Evolutionary conservation across 805 yeast species (phyloP), one percentile per base, ranked within the genome.

Genomic region (Saccharomyces jurei): DNA sequence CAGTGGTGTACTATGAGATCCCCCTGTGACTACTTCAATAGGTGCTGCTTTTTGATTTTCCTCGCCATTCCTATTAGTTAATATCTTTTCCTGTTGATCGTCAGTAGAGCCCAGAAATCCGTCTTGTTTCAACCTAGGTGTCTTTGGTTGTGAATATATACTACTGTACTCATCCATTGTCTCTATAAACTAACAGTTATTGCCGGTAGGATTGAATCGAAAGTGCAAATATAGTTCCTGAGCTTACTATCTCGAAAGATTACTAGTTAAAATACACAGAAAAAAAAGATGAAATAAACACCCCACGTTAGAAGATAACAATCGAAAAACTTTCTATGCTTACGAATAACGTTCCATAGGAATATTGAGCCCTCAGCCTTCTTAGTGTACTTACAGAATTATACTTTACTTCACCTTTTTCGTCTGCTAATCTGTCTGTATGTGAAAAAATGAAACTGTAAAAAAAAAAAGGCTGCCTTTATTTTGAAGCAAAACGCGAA

Each of bases 1-100:
- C 21, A 64, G 48, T 1, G 70, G 70, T 1, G 70, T 66, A 6
- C 29, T 41, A 13, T 50, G 50, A 25, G 29, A 50, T 5, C 30
- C 49, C 6, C 25, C 22, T 1, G 22, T 47, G 29, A 11, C 4
- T 27, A 21, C 21, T n/a, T 10, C 27, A 30, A 17, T 25, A 28
- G 41, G 31, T 1, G 22, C 9, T 1, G 10, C 31, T 17, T 27
- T 41, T 17, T 27, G 11, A 5, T 25, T n/a, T 17, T 28, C 47
- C 13, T 41, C 30, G 5, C 17, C 14, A n/a, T 32, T 36, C 9
- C 3, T 14, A 50, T 25, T 4, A 36, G 25, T 17, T 11, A 17
- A 36, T 36, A 22, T 17, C 44, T 21, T 36, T 36, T 36, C 44
- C 25, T 36, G 44, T 36, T 36, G 44, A 17, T 36, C 11, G 25